Percentiles rank a stretch among this genome's conserved stretches.
phyloP scores from a whole-genome alignment of 1,284 basidiomycete species.

The Ustanciosporium gigantosporum region DNA sequence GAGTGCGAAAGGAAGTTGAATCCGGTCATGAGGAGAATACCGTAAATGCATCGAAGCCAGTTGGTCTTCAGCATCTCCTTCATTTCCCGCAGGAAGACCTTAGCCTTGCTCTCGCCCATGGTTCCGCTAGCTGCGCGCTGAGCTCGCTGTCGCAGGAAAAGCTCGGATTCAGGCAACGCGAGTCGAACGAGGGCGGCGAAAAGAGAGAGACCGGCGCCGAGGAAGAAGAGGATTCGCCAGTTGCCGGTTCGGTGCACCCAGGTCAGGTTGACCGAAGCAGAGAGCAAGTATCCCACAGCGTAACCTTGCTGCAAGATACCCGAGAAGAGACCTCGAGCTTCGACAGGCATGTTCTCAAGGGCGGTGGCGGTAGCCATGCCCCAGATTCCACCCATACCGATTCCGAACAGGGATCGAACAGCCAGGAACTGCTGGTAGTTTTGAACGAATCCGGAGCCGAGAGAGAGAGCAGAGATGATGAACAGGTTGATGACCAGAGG shows the following conservation, averaged over 20 bases:
- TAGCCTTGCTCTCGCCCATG: constrained; percentile 62
- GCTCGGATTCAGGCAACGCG: constrained; percentile 76
- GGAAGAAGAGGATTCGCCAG: constrained; percentile 65
- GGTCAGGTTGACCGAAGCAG: constrained; percentile 75
- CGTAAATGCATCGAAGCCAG: constrained; percentile 85
- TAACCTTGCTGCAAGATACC: constrained; percentile 85
- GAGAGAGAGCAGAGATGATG: constrained; percentile 68
- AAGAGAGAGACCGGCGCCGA: constrained; percentile 69
- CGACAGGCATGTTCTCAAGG: constrained; percentile 85
- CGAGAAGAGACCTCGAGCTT: constrained; percentile 79
- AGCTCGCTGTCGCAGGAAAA: constrained; percentile 67
- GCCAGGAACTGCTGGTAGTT: constrained; percentile 65
- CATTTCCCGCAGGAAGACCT: constrained; percentile 73
- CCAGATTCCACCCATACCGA: constrained; percentile 70
- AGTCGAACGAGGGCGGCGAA: constrained; percentile 75
- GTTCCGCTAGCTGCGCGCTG: constrained; percentile 55
- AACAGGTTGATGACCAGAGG: constrained; percentile 72
- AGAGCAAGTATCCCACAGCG: constrained; percentile 65
- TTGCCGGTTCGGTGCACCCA: constrained; percentile 62
- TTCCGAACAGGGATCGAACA: constrained; percentile 61
- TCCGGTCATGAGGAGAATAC: constrained; percentile 65
- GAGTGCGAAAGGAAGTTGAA: constrained; percentile 83
- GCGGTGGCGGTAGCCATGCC: constrained; percentile 62
- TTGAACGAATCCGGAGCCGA: constrained; percentile 68
- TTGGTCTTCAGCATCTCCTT: constrained; percentile 77